Evolutionary conservation across 768 basidiomycete species (phyloP).

Genomic region (Leccinum uliginosum): DNA sequence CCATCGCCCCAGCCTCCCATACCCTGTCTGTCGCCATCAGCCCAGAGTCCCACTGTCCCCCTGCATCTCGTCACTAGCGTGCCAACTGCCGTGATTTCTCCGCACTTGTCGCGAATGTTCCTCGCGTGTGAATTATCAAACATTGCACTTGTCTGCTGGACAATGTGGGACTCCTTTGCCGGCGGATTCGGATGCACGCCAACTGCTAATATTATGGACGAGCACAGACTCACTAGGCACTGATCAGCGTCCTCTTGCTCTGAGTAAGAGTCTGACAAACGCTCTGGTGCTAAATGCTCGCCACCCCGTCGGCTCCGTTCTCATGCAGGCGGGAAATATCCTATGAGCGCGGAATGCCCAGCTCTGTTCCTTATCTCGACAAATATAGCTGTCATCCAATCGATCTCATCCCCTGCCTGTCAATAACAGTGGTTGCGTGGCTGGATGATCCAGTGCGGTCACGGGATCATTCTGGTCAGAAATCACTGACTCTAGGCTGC

Average conservation of each 20-base stretch:
- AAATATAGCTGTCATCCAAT: neutral
- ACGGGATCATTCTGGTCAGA: neutral
- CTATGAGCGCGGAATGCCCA: neutral
- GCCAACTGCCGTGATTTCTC: neutral
- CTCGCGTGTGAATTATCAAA: neutral
- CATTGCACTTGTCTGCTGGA: neutral
- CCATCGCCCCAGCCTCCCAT: neutral
- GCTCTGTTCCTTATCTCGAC: neutral
- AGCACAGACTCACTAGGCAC: neutral
- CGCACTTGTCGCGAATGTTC: constrained; percentile 3
- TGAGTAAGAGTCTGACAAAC: neutral
- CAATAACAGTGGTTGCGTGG: neutral
- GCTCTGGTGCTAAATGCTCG: neutral
- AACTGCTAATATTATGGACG: neutral
- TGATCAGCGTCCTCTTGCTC: neutral
- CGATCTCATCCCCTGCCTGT: neutral
- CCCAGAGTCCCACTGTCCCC: neutral
- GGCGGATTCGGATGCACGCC: constrained; percentile 5
- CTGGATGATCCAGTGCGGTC: too few species aligned
- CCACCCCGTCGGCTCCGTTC: neutral
- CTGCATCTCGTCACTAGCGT: neutral
- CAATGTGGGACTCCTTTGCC: neutral
- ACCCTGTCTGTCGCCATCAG: neutral
- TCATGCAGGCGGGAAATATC: neutral
- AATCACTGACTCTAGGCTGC: neutral